Base-by-base conservation (phyloP, 2,329 filamentous ascomycete species). In the Trichophyton rubrum region DNA sequence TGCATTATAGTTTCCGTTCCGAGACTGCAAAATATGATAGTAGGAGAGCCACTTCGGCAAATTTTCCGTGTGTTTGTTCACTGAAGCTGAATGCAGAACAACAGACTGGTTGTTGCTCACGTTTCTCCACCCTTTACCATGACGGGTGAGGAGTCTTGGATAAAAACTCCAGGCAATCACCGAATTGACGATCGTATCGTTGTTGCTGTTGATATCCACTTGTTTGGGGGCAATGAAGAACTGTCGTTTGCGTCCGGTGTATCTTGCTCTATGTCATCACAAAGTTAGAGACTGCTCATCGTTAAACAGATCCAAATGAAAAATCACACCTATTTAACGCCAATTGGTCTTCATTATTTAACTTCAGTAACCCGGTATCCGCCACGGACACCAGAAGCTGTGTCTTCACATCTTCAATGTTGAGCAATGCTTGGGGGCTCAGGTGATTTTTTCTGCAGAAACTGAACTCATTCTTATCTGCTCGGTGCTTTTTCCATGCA, bases 401-500 rank as follows among this genome's bases (percentile, higher is more conserved):
- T 5, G 88, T 88, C 73, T 97, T 99, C 59, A 97, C 81, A 67
- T 99, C 93, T 72, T 99, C 93, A 64, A 99, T 96, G 64, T 93
- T 95, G 55, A 85, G 80, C 3, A 99, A 80, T 2, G 89, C 93
- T 71, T 95, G 90, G n/a, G 87, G 82, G 63, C 86, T 92, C 59
- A 99, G 82, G 69, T 91, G 96, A 73, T 96, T 96, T 76, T 95
- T 96, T 67, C 87, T 86, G 75, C 93, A 99, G 74, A 95, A 99
- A 65, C 90, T 84, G 68, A 86, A 89, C 68, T 97, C 92, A 56
- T 87, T 89, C 55, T 82, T 80, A 6, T 82, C 80, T 0, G 85
- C 81, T 72, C 89, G 95, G 3, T 91, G 85, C 60, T 85, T 85
- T 69, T 88, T 91, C 93, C 93, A 99, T 2, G 88, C 82, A 56